A percentile compares a stretch with the other conserved stretches of the same genome.
These are phyloP conservation scores for Fusarium piperis DNA, from an alignment of 2,329 filamentous ascomycete genomes.

Conservation along the genomic window DNA sequence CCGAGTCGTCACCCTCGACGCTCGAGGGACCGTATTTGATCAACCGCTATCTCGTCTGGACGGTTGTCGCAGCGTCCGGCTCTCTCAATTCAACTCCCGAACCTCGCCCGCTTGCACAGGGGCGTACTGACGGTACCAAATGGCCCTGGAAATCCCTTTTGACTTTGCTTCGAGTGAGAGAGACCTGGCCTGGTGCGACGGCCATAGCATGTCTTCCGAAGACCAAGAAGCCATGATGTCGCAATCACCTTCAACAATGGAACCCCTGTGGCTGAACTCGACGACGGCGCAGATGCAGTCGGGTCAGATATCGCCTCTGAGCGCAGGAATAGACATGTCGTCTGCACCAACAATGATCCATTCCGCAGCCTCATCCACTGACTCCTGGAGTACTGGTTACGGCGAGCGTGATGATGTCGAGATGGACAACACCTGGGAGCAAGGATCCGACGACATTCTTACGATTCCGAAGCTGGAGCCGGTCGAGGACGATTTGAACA, in stretches of 20 bases:
- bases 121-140: conserved; percentile 40
- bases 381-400: conserved; percentile 56
- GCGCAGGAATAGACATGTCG: conserved; percentile 59
- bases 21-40: conserved; percentile 29
- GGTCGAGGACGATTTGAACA: conserved; percentile 63
- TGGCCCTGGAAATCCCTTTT: conserved; percentile 59
- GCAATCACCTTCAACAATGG: conserved; percentile 48
- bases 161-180: conserved; percentile 54
- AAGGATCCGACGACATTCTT: conserved; percentile 55
- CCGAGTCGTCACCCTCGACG: conserved; percentile 34
- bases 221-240: conserved; percentile 40
- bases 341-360: conserved; percentile 55
- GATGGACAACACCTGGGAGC: conserved; percentile 59
- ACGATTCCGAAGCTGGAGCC: conserved; percentile 67
- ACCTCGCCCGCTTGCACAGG: conserved; percentile 3
- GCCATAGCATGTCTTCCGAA: conserved; percentile 57
- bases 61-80: conserved; percentile 6
- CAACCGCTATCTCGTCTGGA: conserved; percentile 25
- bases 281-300: conserved; percentile 48
- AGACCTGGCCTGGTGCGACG: conserved; percentile 58
- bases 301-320: conserved; percentile 64
- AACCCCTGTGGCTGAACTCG: conserved; percentile 43
- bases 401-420: conserved; percentile 51
- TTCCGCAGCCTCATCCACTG: conserved; percentile 58
- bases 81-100: conserved; percentile 14